These are phyloP conservation scores for Mimosa pudica DNA, from an alignment of 306 rosid species.

Conservation along the genomic window DNA sequence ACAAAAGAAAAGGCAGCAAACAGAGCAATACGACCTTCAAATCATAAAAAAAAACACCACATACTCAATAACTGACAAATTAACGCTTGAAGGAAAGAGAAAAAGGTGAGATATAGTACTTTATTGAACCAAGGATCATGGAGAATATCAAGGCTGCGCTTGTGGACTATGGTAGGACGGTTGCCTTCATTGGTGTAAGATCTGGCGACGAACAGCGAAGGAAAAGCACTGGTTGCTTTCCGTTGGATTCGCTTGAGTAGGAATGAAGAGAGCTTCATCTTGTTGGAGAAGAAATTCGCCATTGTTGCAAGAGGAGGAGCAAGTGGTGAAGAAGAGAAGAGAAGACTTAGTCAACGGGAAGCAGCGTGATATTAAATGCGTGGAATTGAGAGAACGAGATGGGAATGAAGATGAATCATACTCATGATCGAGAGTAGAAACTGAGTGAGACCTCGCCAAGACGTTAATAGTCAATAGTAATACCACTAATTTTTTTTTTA, in stretches of 20 bases:
- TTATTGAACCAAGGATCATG: constrained; percentile 99
- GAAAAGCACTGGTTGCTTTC: constrained; percentile 36
- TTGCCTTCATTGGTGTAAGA: constrained; percentile 77
- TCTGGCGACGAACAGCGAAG: constrained; percentile 45
- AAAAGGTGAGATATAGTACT: constrained; percentile 31
- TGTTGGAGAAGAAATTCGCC: constrained; percentile 65
- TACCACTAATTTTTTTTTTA: too few relatives aligned
- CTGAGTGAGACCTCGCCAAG: too few relatives aligned
- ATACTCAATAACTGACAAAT: neutral
- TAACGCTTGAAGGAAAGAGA: neutral
- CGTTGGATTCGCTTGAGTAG: constrained; percentile 53
- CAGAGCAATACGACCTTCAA: constrained; percentile 1
- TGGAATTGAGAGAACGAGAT: neutral
- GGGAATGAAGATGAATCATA: neutral
- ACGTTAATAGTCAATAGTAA: too few relatives aligned
- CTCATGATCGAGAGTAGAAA: neutral
- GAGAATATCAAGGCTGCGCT: constrained; percentile 95
- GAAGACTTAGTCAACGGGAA: neutral
- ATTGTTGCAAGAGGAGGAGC: constrained; percentile 20
- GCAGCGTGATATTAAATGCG: neutral
- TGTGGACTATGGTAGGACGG: constrained; percentile 85
- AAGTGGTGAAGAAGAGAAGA: neutral
- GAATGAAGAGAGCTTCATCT: constrained; percentile 56
- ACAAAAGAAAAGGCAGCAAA: neutral
- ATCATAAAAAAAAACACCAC: neutral